Conservation (phyloP, 1,284 basidiomycete species). For the Hymenochaete sp. region DNA sequence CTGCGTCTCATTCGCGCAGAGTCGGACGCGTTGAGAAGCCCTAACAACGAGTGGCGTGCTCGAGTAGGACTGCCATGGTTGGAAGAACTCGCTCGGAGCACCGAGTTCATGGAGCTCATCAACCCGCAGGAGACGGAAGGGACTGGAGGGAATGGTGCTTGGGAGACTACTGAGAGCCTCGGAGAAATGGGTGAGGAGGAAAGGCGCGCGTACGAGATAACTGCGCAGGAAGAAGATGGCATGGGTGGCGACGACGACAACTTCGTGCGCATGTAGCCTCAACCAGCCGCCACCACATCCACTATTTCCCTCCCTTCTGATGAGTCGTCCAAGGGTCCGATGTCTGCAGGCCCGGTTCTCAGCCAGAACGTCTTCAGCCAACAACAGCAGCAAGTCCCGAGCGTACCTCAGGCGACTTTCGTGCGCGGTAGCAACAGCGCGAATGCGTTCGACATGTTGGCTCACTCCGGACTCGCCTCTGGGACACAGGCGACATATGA, state of each 20-base stretch:
- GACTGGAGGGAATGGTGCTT: slow-evolving; percentile 28
- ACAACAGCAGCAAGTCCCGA: slow-evolving; percentile 19
- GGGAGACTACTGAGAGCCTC: no score
- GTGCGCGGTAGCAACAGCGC: slow-evolving; percentile 5
- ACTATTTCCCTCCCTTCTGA: no score
- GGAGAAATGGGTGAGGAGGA: slow-evolving; percentile 22
- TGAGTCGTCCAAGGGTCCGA: no score
- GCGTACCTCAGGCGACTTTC: no score
- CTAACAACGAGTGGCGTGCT: slow-evolving; percentile 83
- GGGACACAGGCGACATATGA: slow-evolving; percentile 18
- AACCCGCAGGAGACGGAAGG: slow-evolving; percentile 40
- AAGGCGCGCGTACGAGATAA: slow-evolving; percentile 24
- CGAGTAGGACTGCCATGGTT: slow-evolving; percentile 58
- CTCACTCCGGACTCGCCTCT: slow-evolving; percentile 13
- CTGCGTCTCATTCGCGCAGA: slow-evolving; percentile 69
- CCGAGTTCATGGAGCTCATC: slow-evolving; percentile 63
- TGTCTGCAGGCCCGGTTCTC: slow-evolving; percentile 1
- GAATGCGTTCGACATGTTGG: slow-evolving; percentile 17
- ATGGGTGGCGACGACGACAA: slow-evolving; percentile 33
- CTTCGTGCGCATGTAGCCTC: slow-evolving; percentile 22
- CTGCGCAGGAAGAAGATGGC: slow-evolving; percentile 39
- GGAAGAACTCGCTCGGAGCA: slow-evolving; percentile 59
- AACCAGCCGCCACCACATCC: background rate
- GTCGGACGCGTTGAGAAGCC: slow-evolving; percentile 70
- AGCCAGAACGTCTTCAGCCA: background rate